A percentile compares a stretch with the other conserved stretches of the same genome.
These are phyloP conservation scores for Apiotrichum porosum DNA, from an alignment of 1,284 basidiomycete species.

Conservation along the genomic window DNA sequence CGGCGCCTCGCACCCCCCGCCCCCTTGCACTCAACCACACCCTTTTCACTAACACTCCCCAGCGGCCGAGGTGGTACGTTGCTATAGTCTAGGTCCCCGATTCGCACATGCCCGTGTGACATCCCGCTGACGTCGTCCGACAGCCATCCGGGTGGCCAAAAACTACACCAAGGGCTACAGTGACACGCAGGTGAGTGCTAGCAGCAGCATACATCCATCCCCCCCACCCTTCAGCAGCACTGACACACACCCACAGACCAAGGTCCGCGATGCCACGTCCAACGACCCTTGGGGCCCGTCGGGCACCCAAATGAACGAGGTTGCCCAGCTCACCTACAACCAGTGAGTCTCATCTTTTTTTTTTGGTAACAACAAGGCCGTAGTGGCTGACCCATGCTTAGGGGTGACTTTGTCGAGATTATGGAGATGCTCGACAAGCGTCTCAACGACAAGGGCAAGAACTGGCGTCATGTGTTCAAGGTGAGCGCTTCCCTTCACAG, in stretches of 20 bases:
- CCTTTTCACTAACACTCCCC: no score
- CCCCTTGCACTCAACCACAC: no score
- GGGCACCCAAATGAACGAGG: slow-evolving; percentile 98
- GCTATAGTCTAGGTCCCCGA: neutral
- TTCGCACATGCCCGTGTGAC: neutral
- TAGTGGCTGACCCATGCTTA: slow-evolving; percentile 49
- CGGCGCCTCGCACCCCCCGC: no score
- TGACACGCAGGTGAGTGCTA: slow-evolving; percentile 54
- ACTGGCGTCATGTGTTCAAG: slow-evolving; percentile 99
- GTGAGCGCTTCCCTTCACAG: slow-evolving; percentile 48
- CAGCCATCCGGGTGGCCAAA: slow-evolving; percentile 77
- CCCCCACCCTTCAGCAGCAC: neutral
- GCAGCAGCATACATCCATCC: no score
- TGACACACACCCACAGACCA: slow-evolving; percentile 60
- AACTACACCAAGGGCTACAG: slow-evolving; percentile 94
- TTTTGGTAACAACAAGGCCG: no score
- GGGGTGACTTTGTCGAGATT: slow-evolving; percentile 97
- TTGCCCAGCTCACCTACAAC: slow-evolving; percentile 95
- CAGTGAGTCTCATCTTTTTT: slow-evolving; percentile 69
- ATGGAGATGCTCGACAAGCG: slow-evolving; percentile 99
- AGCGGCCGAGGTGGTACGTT: slow-evolving; percentile 43
- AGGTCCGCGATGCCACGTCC: slow-evolving; percentile 98
- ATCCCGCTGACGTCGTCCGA: slow-evolving; percentile 1
- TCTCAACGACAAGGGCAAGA: slow-evolving; percentile 99
- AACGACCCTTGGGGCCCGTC: slow-evolving; percentile 99